phyloP scores from a whole-genome alignment of 1,284 basidiomycete genomes.

The Apiotrichum montevideense region DNA sequence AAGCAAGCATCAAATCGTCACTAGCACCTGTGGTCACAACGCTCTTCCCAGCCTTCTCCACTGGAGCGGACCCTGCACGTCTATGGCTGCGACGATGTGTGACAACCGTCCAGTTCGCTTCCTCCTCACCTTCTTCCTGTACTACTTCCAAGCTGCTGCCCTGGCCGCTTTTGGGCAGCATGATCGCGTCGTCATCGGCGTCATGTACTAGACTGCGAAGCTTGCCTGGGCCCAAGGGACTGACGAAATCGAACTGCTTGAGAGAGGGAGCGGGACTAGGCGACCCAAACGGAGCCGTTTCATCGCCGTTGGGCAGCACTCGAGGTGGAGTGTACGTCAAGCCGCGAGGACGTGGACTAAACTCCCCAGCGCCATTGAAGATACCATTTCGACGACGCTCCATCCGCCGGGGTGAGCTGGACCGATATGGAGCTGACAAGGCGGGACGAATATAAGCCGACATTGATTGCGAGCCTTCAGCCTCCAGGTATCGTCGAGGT shows the following conservation, averaged over 20 bases:
- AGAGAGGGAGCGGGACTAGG: slow-evolving; percentile 20
- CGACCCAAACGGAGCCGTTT: slow-evolving; percentile 28
- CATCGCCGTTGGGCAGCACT: slow-evolving; percentile 38
- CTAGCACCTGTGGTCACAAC: neutral
- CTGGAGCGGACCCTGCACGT: slow-evolving; percentile 14
- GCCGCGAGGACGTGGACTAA: slow-evolving; percentile 29
- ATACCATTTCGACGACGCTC: slow-evolving; percentile 27
- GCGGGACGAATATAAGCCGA: slow-evolving; percentile 34
- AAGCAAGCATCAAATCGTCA: slow-evolving; percentile 11
- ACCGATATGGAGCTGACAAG: slow-evolving; percentile 26
- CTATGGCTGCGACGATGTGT: slow-evolving; percentile 1
- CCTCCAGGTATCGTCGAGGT: neutral
- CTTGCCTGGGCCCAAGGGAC: slow-evolving; percentile 30
- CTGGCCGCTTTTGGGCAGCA: slow-evolving; percentile 2
- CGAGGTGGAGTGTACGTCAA: slow-evolving; percentile 37
- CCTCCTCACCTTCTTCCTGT: slow-evolving; percentile 13
- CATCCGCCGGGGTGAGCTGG: slow-evolving; percentile 32
- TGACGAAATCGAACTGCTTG: slow-evolving; percentile 39
- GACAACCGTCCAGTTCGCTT: slow-evolving; percentile 13
- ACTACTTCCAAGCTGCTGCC: slow-evolving; percentile 12
- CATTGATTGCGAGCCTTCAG: slow-evolving; percentile 6
- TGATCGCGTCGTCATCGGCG: slow-evolving; percentile 9
- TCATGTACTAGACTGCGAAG: neutral
- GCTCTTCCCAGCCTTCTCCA: slow-evolving; percentile 4
- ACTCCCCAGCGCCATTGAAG: slow-evolving; percentile 28